A percentile compares a stretch with the other conserved stretches of the same genome.
These are phyloP conservation scores for Myxozyma sirexii DNA, from an alignment of 805 yeast genomes.

Conservation along the genomic window DNA sequence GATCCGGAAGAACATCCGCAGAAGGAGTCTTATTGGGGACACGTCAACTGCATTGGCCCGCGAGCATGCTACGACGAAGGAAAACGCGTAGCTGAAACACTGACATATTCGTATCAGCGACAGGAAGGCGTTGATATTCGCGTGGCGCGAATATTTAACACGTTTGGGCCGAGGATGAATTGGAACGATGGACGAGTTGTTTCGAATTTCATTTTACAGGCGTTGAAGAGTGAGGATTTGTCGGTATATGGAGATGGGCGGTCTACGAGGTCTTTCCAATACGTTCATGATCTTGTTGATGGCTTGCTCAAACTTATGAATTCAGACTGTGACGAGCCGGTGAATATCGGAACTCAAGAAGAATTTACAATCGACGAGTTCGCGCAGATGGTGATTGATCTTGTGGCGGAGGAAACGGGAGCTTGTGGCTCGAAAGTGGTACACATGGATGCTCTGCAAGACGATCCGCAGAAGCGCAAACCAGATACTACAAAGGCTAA, in stretches of 20 bases:
- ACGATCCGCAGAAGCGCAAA: slow-evolving; percentile 37
- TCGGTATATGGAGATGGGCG: slow-evolving; percentile 38
- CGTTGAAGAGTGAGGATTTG: slow-evolving; percentile 36
- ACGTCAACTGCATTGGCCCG: slow-evolving; percentile 38
- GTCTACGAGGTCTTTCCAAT: slow-evolving; percentile 39
- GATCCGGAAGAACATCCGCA: slow-evolving; percentile 40
- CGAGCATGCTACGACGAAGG: slow-evolving; percentile 41
- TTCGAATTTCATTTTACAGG: slow-evolving; percentile 39
- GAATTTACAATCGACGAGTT: slow-evolving; percentile 37
- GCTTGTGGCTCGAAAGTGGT: slow-evolving; percentile 31
- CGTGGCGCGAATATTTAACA: slow-evolving; percentile 39
- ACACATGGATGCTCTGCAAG: slow-evolving; percentile 34
- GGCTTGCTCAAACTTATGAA: slow-evolving; percentile 38
- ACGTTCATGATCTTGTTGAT: slow-evolving; percentile 38
- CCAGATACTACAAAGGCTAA: slow-evolving; percentile 37
- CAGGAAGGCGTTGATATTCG: slow-evolving; percentile 39
- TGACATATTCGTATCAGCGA: slow-evolving; percentile 37
- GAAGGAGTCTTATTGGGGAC: slow-evolving; percentile 38
- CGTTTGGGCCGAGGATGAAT: slow-evolving; percentile 40
- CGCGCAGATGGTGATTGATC: slow-evolving; percentile 35
- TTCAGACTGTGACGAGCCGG: slow-evolving; percentile 37
- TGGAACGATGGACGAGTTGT: slow-evolving; percentile 41
- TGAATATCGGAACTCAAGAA: slow-evolving; percentile 38
- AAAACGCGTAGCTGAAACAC: slow-evolving; percentile 39
- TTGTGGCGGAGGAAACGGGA: slow-evolving; percentile 31